These are phyloP conservation scores for Talinum fruticosum DNA, from an alignment of 148 eudicot species.

Conservation along the genomic window DNA sequence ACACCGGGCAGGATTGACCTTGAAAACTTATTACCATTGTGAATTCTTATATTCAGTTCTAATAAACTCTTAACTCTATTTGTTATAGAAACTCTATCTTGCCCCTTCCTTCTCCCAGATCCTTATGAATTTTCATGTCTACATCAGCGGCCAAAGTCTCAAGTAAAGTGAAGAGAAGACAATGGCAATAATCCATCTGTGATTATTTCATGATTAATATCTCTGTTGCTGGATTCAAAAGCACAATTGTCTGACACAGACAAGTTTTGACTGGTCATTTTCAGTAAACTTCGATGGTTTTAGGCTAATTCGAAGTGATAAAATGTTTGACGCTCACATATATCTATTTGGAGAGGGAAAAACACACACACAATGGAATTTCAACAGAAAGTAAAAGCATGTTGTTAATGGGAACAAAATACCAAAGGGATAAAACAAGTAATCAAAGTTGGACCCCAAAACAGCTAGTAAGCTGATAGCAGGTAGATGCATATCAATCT, in stretches of 20 bases:
- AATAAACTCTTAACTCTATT: too few species aligned
- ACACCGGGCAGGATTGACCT: background rate
- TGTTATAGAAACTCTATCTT: too few species aligned
- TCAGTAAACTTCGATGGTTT: background rate
- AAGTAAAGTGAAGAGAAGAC: background rate
- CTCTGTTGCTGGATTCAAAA: background rate
- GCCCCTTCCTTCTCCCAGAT: too few species aligned
- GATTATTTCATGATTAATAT: background rate
- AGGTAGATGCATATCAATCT: background rate
- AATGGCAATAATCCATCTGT: background rate
- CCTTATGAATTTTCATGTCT: background rate
- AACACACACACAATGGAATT: background rate
- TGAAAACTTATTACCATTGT: background rate
- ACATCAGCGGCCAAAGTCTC: background rate
- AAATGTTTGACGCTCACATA: background rate
- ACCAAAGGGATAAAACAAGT: background rate
- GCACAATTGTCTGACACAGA: background rate
- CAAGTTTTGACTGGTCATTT: background rate
- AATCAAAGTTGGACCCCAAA: too few species aligned
- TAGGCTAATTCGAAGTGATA: background rate
- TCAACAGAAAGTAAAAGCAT: background rate
- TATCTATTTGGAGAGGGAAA: background rate
- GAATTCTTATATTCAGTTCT: background rate
- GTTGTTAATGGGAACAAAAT: background rate
- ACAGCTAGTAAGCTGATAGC: too few species aligned